Evolutionary conservation across 805 yeast genomes (phyloP).

Genomic region (Yamadazyma phyllophila): DNA sequence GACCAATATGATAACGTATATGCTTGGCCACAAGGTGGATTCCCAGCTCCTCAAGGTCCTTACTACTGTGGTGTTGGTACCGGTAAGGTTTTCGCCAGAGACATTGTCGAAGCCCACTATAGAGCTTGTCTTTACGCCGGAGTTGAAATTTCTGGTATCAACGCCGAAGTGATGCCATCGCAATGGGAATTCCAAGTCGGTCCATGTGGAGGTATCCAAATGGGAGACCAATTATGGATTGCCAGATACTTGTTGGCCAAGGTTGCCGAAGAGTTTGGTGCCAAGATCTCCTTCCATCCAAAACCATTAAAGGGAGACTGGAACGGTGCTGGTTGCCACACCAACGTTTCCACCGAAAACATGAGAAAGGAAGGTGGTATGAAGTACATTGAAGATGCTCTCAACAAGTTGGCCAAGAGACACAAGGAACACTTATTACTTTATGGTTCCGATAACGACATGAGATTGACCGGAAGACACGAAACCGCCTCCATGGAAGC

Average conservation of each 20-base stretch:
- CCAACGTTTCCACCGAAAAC: conserved; percentile 88
- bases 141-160: conserved; percentile 87
- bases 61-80: conserved; percentile 99
- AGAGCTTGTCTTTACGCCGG: conserved; percentile 96
- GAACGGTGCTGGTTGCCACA: conserved; percentile 99
- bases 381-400: conserved; percentile 88
- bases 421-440: conserved; percentile 94
- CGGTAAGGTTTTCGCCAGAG: conserved; percentile 97
- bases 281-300: conserved; percentile 98
- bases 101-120: conserved; percentile 98
- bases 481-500: conserved; percentile 94
- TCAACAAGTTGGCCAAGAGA: conserved; percentile 91
- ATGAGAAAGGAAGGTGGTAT: conserved; percentile 98
- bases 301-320: conserved; percentile 98
- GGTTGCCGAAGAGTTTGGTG: conserved; percentile 98
- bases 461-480: conserved; percentile 96
- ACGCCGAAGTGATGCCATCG: conserved; percentile 99
- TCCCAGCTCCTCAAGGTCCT: conserved; percentile 99
- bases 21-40: conserved; percentile 99
- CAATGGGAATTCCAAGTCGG: conserved; percentile 99
- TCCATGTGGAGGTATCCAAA: conserved; percentile 89
- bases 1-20: conserved; percentile 87
- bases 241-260: conserved; percentile 91
- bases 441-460: conserved; percentile 93
- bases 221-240: conserved; percentile 98